Evolutionary conservation across 2,329 filamentous ascomycete species (phyloP).

Genomic region (Lachnum nothofagi): DNA sequence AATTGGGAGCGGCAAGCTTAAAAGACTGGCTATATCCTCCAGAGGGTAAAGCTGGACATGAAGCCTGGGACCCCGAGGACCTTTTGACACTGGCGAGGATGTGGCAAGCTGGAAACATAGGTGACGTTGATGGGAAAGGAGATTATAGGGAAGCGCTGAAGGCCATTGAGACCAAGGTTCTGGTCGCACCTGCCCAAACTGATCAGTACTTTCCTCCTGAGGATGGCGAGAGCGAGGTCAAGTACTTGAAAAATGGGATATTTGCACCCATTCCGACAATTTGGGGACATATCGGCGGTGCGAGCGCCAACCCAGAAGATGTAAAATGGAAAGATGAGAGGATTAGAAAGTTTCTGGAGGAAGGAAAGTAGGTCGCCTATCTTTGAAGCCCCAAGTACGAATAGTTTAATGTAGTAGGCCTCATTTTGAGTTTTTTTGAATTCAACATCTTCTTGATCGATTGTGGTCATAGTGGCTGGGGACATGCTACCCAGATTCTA

Average conservation of each 20-base stretch:
- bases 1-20: conserved; percentile 34
- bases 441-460: too few relatives aligned
- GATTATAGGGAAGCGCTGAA: conserved; percentile 49
- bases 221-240: conserved; percentile 34
- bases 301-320: conserved; percentile 31
- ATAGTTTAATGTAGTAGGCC: too few relatives aligned
- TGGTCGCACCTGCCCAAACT: conserved; percentile 57
- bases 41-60: conserved; percentile 31
- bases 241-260: conserved; percentile 26
- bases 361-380: neutral
- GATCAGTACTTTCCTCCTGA: conserved; percentile 59
- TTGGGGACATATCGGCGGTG: conserved; percentile 37
- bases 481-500: too few relatives aligned
- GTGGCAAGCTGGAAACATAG: conserved; percentile 43
- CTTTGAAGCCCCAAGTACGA: too few relatives aligned
- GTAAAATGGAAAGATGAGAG: conserved; percentile 31
- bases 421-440: too few relatives aligned
- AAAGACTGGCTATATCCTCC: conserved; percentile 34
- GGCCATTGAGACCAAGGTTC: conserved; percentile 55
- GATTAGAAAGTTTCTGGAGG: conserved; percentile 30
- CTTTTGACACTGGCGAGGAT: conserved; percentile 38
- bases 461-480: too few relatives aligned
- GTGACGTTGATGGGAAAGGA: conserved; percentile 18
- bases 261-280: conserved; percentile 34
- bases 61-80: conserved; percentile 41